Conservation (phyloP, 106 monocot species). For the Alisma plantagoaquatica region DNA sequence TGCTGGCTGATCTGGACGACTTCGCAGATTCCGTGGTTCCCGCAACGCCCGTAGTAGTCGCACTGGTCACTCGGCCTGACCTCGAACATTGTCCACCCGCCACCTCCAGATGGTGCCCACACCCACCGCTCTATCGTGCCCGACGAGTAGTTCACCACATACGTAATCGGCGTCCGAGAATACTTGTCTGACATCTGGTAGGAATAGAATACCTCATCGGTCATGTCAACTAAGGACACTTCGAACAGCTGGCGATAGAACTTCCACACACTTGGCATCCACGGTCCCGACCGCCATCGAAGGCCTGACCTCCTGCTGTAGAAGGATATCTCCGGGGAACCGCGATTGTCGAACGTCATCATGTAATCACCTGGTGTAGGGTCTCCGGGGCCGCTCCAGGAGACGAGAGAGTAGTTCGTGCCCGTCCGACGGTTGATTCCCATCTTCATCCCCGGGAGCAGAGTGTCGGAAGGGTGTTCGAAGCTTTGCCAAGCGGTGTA, state of each 20-base stretch:
- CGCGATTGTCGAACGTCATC: constrained; percentile 7
- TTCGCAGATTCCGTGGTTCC: constrained; percentile 15
- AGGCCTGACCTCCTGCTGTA: neutral
- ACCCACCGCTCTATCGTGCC: neutral
- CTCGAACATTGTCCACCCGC: constrained; percentile 22
- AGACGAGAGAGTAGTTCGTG: neutral
- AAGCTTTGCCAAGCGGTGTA: constrained; percentile 42
- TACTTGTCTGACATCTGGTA: neutral
- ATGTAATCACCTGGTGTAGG: constrained; percentile 20
- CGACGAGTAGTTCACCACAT: neutral
- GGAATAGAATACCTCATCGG: neutral
- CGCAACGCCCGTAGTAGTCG: constrained; percentile 9
- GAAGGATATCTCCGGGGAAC: constrained; percentile 11
- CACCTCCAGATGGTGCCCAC: neutral
- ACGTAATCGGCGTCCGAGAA: too few relatives aligned
- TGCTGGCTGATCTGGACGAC: neutral
- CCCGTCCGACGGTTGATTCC: constrained; percentile 20
- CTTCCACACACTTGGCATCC: too few relatives aligned
- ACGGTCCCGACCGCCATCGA: constrained; percentile 24
- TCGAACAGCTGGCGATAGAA: too few relatives aligned
- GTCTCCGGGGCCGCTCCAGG: constrained; percentile 20
- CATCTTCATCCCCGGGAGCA: constrained; percentile 25
- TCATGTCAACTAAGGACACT: constrained; percentile 10
- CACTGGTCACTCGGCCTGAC: constrained; percentile 7
- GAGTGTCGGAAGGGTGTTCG: constrained; percentile 29